A percentile compares a stretch with the other conserved stretches of the same genome.
These are phyloP conservation scores for Arachnopeziza araneosa DNA, from an alignment of 2,329 filamentous ascomycete species.

Conservation along the genomic window DNA sequence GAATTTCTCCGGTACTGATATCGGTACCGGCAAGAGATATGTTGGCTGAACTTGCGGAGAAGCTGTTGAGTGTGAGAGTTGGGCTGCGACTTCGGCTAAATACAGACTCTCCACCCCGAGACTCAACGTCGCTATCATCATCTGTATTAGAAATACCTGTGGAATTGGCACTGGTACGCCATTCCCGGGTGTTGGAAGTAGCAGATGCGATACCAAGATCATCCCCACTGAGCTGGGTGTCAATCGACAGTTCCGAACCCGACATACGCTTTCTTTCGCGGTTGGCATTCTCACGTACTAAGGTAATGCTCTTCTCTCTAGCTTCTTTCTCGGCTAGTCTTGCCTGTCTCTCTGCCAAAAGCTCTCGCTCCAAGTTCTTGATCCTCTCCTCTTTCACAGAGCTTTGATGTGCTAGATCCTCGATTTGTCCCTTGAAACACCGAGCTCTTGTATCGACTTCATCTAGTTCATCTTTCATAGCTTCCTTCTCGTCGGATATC, in stretches of 20 bases:
- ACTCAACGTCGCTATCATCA: conserved; percentile 51
- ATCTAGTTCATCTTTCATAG: conserved; percentile 48
- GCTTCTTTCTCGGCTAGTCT: conserved; percentile 25
- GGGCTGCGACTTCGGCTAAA: conserved; percentile 58
- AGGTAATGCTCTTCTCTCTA: conserved; percentile 25
- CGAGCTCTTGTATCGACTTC: conserved; percentile 48
- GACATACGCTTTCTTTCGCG: conserved; percentile 5
- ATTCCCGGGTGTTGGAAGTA: neutral
- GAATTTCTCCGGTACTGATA: conserved; percentile 18
- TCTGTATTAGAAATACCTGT: conserved; percentile 18
- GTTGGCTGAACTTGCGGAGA: conserved; percentile 1
- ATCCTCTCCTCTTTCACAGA: conserved; percentile 49
- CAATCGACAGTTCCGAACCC: conserved; percentile 1
- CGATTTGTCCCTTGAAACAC: conserved; percentile 54
- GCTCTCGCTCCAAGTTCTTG: conserved; percentile 43
- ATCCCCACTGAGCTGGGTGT: conserved; percentile 13
- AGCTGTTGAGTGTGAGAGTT: neutral
- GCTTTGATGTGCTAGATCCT: conserved; percentile 50
- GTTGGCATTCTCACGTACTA: conserved; percentile 20
- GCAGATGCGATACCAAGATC: conserved; percentile 22
- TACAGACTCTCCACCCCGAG: conserved; percentile 45
- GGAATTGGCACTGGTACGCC: neutral
- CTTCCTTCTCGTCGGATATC: conserved; percentile 47
- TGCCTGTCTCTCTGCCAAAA: conserved; percentile 45
- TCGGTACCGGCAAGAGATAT: conserved; percentile 13